Evolutionary conservation across 2,329 filamentous ascomycete species (phyloP).

Genomic region (Fusarium sp.): DNA sequence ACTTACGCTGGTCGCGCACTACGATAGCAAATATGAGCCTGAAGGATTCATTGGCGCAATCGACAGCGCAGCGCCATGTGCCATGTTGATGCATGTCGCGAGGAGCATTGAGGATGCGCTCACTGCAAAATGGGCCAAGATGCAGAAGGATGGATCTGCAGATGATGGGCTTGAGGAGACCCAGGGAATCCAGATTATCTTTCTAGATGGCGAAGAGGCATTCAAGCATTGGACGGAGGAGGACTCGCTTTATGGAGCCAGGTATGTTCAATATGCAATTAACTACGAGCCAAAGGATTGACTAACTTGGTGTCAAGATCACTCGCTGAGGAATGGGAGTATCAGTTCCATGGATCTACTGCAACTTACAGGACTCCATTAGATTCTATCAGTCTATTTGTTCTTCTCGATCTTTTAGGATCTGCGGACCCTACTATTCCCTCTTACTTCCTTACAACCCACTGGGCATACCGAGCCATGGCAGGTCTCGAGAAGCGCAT

Average conservation of each 20-base stretch:
- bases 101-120: slow-evolving; percentile 81
- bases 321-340: slow-evolving; percentile 84
- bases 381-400: slow-evolving; percentile 83
- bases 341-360: slow-evolving; percentile 71
- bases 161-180: slow-evolving; percentile 73
- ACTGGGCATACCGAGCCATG: slow-evolving; percentile 90
- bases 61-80: slow-evolving; percentile 93
- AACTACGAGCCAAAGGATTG: neutral
- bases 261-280: slow-evolving; percentile 59
- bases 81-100: slow-evolving; percentile 89
- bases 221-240: slow-evolving; percentile 81
- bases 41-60: slow-evolving; percentile 91
- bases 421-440: slow-evolving; percentile 73
- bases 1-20: slow-evolving; percentile 91
- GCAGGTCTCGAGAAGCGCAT: slow-evolving; percentile 78
- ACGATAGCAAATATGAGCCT: slow-evolving; percentile 84
- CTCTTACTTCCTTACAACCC: slow-evolving; percentile 88
- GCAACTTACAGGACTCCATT: slow-evolving; percentile 81
- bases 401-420: slow-evolving; percentile 91
- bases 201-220: slow-evolving; percentile 95
- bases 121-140: slow-evolving; percentile 81
- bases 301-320: slow-evolving; percentile 54
- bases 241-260: slow-evolving; percentile 89
- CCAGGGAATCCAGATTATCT: slow-evolving; percentile 85
- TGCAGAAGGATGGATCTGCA: slow-evolving; percentile 67